These are phyloP conservation scores for Metschnikowia proteae DNA, from an alignment of 805 yeast genomes.

Conservation along the genomic window DNA sequence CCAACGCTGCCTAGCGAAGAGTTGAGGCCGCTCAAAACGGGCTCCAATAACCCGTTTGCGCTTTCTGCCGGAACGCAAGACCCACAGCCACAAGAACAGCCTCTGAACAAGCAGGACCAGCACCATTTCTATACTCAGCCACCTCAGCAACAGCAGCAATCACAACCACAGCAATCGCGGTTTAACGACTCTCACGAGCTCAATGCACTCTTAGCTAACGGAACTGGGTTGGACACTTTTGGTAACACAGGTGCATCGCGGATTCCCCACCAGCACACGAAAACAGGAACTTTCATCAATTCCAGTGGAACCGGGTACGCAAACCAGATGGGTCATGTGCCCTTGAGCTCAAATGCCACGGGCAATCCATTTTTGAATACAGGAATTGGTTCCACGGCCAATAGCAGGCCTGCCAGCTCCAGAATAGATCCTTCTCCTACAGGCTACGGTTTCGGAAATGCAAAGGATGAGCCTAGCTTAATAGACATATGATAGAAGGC, in stretches of 20 bases:
- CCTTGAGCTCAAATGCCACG: conserved; percentile 36
- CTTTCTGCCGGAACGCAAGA: conserved; percentile 21
- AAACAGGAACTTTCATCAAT: conserved; percentile 73
- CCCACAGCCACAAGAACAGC: background rate
- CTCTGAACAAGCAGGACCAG: background rate
- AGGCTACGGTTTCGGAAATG: conserved; percentile 93
- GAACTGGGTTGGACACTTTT: conserved; percentile 91
- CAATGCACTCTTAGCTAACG: conserved; percentile 74
- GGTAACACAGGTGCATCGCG: conserved; percentile 82
- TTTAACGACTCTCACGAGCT: conserved; percentile 55
- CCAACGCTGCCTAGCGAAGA: conserved; percentile 20
- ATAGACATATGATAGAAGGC: conserved; percentile 35
- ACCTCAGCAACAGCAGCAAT: conserved; percentile 29
- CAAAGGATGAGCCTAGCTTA: conserved; percentile 47
- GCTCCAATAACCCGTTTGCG: conserved; percentile 79
- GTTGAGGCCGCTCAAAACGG: conserved; percentile 58
- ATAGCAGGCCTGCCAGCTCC: conserved; percentile 32
- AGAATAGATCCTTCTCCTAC: conserved; percentile 76
- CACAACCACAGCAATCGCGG: conserved; percentile 25
- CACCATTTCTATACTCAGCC: conserved; percentile 19
- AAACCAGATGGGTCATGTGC: conserved; percentile 37
- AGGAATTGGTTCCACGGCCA: conserved; percentile 45
- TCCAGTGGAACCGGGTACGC: conserved; percentile 83
- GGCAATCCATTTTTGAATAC: conserved; percentile 61
- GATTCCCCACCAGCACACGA: conserved; percentile 90